Evolutionary conservation across 1,139 yeast genomes (phyloP).

Genomic region (Candida pseudocylindracea): DNA sequence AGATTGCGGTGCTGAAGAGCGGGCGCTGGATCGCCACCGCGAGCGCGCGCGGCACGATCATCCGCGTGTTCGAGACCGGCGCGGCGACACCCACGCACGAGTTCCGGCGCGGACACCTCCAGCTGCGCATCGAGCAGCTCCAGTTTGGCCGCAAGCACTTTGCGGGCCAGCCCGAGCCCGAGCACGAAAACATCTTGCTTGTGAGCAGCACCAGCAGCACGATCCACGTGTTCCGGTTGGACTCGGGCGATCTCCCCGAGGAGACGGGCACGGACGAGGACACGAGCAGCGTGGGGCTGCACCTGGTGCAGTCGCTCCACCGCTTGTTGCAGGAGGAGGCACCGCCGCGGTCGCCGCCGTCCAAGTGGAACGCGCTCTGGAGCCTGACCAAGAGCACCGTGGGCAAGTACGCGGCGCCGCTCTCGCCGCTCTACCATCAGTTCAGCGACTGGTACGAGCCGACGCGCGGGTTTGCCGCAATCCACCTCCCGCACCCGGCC

Average conservation of each 20-base stretch:
- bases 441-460: no score
- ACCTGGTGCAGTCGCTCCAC: no score
- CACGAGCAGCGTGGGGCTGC: no score
- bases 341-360: no score
- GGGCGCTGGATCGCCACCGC: conserved; percentile 43
- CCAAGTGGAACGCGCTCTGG: no score
- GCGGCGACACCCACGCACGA: conserved; percentile 3
- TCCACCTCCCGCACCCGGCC: no score
- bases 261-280: conserved; percentile 2
- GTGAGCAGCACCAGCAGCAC: conserved; percentile 20
- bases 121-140: conserved; percentile 31
- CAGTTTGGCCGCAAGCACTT: conserved; percentile 24
- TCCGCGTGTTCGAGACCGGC: conserved; percentile 19
- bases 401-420: no score
- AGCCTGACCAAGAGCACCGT: no score
- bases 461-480: no score
- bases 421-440: no score
- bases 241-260: conserved; percentile 7
- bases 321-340: conserved; percentile 9
- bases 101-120: conserved; percentile 46
- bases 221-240: conserved; percentile 31
- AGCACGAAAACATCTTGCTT: no score
- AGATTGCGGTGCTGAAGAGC: conserved; percentile 23
- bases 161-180: conserved; percentile 36
- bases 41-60: conserved; percentile 49